Evolutionary conservation across 2,329 filamentous ascomycete species (phyloP), one percentile per base, ranked within the genome.

Genomic region (Aspergillus awamori): DNA sequence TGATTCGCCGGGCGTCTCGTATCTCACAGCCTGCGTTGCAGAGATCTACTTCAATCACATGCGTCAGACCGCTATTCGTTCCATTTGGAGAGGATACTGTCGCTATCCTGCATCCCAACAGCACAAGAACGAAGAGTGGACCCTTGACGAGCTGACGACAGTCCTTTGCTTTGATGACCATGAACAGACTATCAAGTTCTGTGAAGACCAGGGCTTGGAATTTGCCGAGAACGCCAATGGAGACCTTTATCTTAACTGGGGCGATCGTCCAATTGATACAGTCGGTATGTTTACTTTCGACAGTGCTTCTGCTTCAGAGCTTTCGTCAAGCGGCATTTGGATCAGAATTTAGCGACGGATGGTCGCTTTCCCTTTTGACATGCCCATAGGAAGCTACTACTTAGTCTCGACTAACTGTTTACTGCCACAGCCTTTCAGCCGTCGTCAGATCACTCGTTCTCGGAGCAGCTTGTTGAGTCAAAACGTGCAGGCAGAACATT

Each of bases 1-100:
- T 45, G 77, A 79, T 57, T 88, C 86, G 1, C 77, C 78, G 3
- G 76, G 79, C 33, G 81, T 86, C 1, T 85, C 86, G 0, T 89
- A 88, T 67, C 75, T 88, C 7, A 85, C 87, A 82, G 86, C 83
- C 7, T 89, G 87, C 72, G 84, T 87, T 24, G 84, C 86, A 1
- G 87, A 89, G 67, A 83, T 87, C 10, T 84, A 84, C 63, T 89
- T 89, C 74, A 84, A 84, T 57, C 76, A 83, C 26, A 76, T 89
- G 47, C 83, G 87, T 10, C 80, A 84, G 54, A 82, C 80, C 24
- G 81, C 83, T 5, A 78, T 89, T 49, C 81, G 84, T 41, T 79
- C 80, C 2, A 81, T 87, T 43, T 84, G 81, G 80, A 81, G 80
- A 62, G 82, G 78, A 2, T 86, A 82, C 67, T 81, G 82, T 65